Evolutionary conservation across 192 early-diverging fungal species (phyloP).

Genomic region (Physocladia obscura): DNA sequence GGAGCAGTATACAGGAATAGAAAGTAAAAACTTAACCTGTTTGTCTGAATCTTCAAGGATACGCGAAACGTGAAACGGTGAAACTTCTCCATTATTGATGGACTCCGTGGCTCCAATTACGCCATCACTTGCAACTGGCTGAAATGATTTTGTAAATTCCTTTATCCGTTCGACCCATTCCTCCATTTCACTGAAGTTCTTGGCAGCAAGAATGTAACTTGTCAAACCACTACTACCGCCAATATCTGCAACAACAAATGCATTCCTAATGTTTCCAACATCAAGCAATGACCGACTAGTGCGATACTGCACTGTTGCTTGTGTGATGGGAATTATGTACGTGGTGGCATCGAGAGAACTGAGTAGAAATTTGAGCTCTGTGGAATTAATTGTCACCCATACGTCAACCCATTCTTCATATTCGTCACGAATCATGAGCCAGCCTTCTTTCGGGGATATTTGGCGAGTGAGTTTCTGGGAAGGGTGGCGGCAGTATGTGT

Average conservation of each 20-base stretch:
- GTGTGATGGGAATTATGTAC: background rate
- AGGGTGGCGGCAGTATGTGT: no score
- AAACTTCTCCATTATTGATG: background rate
- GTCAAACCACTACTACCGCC: background rate
- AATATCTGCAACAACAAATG: background rate
- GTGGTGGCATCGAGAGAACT: slow-evolving; percentile 24
- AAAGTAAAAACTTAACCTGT: background rate
- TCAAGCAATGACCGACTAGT: background rate
- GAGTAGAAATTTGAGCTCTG: slow-evolving; percentile 8
- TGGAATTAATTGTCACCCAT: slow-evolving; percentile 2
- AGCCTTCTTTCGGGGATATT: slow-evolving; percentile 14
- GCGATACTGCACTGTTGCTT: background rate
- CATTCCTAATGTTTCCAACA: background rate
- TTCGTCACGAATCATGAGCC: slow-evolving; percentile 13
- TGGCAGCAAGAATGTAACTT: background rate
- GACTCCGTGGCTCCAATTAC: no score
- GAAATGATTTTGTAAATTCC: no score
- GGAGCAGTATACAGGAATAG: no score
- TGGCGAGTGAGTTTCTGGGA: background rate
- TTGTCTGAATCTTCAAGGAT: background rate
- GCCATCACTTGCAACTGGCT: no score
- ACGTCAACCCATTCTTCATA: slow-evolving; percentile 21
- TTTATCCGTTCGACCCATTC: slow-evolving; percentile 4
- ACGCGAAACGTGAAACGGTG: slow-evolving; percentile 4
- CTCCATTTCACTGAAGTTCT: slow-evolving; percentile 5